Conservation (phyloP, 1,284 basidiomycete genomes). For the Ganoderma sinense region DNA sequence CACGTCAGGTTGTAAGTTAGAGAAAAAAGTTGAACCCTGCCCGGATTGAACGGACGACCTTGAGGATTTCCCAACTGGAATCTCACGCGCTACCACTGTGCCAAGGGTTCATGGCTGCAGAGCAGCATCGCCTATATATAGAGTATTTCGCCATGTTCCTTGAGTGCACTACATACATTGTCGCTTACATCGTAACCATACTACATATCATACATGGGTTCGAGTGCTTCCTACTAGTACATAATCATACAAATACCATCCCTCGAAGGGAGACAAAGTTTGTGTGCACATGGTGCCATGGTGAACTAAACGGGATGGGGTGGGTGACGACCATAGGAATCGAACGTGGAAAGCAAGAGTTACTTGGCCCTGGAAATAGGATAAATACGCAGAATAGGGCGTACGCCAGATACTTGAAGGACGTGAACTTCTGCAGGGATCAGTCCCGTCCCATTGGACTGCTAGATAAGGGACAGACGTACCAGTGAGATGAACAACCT, state of each 20-base stretch:
- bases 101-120: conserved; percentile 14
- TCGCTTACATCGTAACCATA: too few species aligned
- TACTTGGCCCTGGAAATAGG: not conserved
- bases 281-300: not conserved
- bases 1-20: too few species aligned
- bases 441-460: not conserved
- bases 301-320: not conserved
- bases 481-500: conserved; percentile 15
- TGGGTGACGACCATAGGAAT: not conserved
- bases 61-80: conserved; percentile 32
- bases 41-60: conserved; percentile 42
- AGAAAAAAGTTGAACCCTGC: conserved; percentile 32
- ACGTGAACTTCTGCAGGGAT: not conserved
- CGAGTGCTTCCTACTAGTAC: not conserved
- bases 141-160: too few species aligned
- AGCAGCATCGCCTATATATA: too few species aligned
- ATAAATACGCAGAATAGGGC: conserved; percentile 7
- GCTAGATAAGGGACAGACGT: not conserved
- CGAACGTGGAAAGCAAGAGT: not conserved
- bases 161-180: too few species aligned
- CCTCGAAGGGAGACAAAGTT: not conserved
- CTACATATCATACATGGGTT: conserved; percentile 1
- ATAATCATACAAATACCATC: conserved; percentile 1
- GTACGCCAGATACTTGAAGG: not conserved
- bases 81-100: conserved; percentile 28